Conservation (phyloP, 2,329 filamentous ascomycete genomes). For the Botrytis fabae region DNA sequence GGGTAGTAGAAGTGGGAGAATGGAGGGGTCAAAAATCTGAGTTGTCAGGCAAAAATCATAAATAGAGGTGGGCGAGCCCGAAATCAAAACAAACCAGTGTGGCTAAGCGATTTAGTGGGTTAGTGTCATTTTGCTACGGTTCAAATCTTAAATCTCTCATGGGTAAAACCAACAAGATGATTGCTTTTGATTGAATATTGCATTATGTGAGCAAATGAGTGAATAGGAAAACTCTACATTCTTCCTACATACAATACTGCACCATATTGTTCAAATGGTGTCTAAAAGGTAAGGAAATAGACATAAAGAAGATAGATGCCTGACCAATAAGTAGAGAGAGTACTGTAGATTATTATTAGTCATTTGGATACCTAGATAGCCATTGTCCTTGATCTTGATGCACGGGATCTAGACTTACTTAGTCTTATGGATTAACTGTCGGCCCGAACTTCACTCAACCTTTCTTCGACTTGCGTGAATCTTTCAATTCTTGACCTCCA, state of each 20-base stretch:
- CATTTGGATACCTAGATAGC: too few species aligned
- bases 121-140: background rate
- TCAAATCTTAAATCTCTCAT: background rate
- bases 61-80: background rate
- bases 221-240: background rate
- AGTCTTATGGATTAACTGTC: background rate
- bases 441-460: background rate
- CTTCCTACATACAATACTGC: background rate
- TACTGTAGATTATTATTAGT: background rate
- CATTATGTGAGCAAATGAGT: background rate
- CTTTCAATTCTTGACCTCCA: background rate
- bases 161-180: background rate
- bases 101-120: slow-evolving; percentile 15
- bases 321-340: background rate
- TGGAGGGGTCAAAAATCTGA: slow-evolving; percentile 24
- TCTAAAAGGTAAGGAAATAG: background rate
- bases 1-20: slow-evolving; percentile 19
- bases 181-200: background rate
- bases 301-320: background rate
- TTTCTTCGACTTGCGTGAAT: background rate
- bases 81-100: slow-evolving; percentile 20
- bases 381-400: background rate
- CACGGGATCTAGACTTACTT: slow-evolving; percentile 6
- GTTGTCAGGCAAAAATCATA: slow-evolving; percentile 22
- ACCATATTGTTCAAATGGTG: background rate